A percentile compares a stretch with the other conserved stretches of the same genome.
phyloP scores from a whole-genome alignment of 1,284 basidiomycete genomes.

The Taiwanofungus camphoratus region DNA sequence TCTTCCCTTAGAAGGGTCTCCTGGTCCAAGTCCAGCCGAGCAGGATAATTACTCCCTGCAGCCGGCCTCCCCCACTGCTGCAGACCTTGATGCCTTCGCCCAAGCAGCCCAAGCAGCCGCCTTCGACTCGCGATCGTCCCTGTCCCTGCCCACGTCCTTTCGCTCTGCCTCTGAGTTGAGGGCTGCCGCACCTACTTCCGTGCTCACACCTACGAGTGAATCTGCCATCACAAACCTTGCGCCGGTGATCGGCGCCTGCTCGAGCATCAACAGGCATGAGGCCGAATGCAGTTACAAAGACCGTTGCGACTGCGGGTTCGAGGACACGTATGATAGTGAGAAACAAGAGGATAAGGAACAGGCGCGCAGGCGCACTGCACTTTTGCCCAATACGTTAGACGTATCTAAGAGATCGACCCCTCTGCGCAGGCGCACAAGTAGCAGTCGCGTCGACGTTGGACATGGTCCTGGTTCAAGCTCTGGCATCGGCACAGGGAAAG shows the following conservation, averaged over 20 bases:
- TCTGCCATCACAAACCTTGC: conserved; percentile 7
- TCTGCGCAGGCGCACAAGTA: conserved; percentile 8
- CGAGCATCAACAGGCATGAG: neutral
- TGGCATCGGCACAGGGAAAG: neutral
- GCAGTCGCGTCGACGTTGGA: conserved; percentile 18
- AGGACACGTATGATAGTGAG: neutral
- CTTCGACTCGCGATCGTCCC: conserved; percentile 14
- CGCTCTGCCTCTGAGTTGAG: conserved; percentile 12
- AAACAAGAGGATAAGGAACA: neutral
- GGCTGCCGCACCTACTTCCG: neutral
- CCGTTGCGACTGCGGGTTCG: conserved; percentile 1
- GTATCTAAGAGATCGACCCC: conserved; percentile 4
- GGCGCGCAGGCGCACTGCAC: conserved; percentile 13
- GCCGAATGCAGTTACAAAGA: neutral
- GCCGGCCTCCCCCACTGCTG: conserved; percentile 12
- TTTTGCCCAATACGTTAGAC: conserved; percentile 6
- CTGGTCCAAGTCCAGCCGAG: neutral
- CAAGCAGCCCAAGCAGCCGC: conserved; percentile 18
- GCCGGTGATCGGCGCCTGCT: neutral
- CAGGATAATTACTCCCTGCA: conserved; percentile 1
- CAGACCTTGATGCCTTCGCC: conserved; percentile 27
- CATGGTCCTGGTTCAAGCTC: neutral
- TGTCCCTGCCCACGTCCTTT: conserved; percentile 23
- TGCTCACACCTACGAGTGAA: conserved; percentile 4
- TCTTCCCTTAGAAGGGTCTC: conserved; percentile 17